Evolutionary conservation across 495 filamentous ascomycete genomes (phyloP), one percentile per base, ranked within the genome.

Genomic region (Pyrenopolyporus hunteri): DNA sequence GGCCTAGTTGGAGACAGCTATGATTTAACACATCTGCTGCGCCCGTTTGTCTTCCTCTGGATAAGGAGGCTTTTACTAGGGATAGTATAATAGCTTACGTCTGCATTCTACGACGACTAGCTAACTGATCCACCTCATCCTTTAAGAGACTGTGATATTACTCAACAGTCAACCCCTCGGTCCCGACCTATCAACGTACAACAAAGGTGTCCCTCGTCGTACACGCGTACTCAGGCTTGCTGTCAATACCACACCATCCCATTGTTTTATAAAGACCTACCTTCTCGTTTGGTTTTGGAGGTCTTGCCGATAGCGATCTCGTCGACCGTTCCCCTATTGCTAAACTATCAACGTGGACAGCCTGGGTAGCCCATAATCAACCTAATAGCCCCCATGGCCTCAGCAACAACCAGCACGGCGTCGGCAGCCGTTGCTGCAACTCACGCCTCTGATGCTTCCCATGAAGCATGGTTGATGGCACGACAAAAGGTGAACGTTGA

Each of bases 401-500:
- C 39, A 26, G 35, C 37, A 57, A 59, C 55, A 43, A 14, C 39
- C 25, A 50, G 19, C 28, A 40, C 20, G 25, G 20, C 53, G 17
- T 26, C 52, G 1, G 28, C 54, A 7, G 29, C n/a, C 0, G 22
- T 51, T 19, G 31, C 50, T 2, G n/a, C n/a, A 9, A 4, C 53
- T 13, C 11, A n/a, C 1, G 22, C 57, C 9, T 31, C 50, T 5
- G n/a, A 17, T 7, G 10, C 53, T n/a, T 49, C 48, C 8, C 44
- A 52, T 3, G 63, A 60, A n/a, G n/a, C n/a, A 17, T 70, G 56
- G 39, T 69, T 78, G 19, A 64, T 56, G 11, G 17, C 19, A 33
- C 65, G 74, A 28, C 72, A 72, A 57, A 45, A 54, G 20, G 40
- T 67, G 13, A 82, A 75, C 55, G 66, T 71, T 26, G 51, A 70